phyloP scores from a whole-genome alignment of 768 basidiomycete genomes.

The Melanogaster broomeanus region DNA sequence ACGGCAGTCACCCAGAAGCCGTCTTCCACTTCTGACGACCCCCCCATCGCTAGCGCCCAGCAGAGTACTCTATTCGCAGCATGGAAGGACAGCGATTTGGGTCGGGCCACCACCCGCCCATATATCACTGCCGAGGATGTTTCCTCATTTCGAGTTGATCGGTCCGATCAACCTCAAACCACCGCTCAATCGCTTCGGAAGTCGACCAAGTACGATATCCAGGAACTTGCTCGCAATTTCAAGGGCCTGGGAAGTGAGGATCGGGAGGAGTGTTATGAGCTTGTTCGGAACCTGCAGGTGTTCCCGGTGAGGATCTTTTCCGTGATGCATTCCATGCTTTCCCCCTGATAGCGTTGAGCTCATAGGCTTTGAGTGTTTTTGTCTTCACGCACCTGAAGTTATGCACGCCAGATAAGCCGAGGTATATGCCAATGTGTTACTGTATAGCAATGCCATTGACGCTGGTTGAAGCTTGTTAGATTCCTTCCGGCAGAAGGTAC shows the following conservation, averaged over 20 bases:
- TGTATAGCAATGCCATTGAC: background rate
- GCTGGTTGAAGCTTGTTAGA: slow-evolving; percentile 13
- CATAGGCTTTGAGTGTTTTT: slow-evolving; percentile 22
- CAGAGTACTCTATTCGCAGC: slow-evolving; percentile 19
- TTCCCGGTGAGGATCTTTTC: slow-evolving; percentile 17
- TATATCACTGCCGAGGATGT: slow-evolving; percentile 26
- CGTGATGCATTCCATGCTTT: background rate
- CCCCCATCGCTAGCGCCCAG: background rate
- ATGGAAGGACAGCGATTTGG: slow-evolving; percentile 18
- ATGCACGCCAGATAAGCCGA: slow-evolving; percentile 16
- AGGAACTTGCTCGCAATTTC: slow-evolving; percentile 17
- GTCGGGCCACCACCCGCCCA: slow-evolving; percentile 4
- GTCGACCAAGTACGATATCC: slow-evolving; percentile 21
- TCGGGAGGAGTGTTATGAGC: slow-evolving; percentile 17
- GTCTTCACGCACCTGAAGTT: slow-evolving; percentile 28
- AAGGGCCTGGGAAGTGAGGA: slow-evolving; percentile 9
- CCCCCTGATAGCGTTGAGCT: background rate
- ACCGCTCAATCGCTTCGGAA: slow-evolving; percentile 20
- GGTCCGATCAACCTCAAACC: slow-evolving; percentile 23
- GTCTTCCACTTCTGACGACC: slow-evolving; percentile 2
- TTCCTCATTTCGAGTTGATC: slow-evolving; percentile 22
- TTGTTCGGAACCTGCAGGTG: slow-evolving; percentile 17
- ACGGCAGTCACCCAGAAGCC: background rate
- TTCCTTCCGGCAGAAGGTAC: slow-evolving; percentile 12
- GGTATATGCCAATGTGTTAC: slow-evolving; percentile 2